Evolutionary conservation across 345 rosid species (phyloP).

Genomic region (Brassica nigra): DNA sequence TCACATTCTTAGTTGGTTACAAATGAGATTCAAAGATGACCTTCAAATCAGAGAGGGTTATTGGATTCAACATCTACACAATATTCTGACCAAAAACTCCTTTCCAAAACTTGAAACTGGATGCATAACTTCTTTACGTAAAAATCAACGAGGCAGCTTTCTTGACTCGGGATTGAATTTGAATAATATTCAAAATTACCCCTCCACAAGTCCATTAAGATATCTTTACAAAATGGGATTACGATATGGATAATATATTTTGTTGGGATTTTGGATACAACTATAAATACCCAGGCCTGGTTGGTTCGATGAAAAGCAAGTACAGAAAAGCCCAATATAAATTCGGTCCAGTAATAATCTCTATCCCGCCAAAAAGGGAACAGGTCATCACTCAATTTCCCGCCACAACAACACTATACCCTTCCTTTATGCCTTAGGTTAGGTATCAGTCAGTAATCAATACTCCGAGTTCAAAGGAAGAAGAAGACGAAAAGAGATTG

Average conservation of each 20-base stretch:
- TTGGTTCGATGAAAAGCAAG: neutral
- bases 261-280: neutral
- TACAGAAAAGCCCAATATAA: neutral
- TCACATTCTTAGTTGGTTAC: too few species aligned
- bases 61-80: too few species aligned
- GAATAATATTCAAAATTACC: neutral
- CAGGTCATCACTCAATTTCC: neutral
- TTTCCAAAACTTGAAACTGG: too few species aligned
- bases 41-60: too few species aligned
- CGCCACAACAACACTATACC: conserved; percentile 8
- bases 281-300: neutral
- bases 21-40: too few species aligned
- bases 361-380: conserved; percentile 38
- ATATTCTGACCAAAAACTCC: too few species aligned
- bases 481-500: neutral
- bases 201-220: neutral
- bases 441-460: neutral
- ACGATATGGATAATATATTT: neutral
- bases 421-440: neutral
- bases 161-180: neutral
- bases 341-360: neutral
- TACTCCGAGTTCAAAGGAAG: neutral
- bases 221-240: neutral
- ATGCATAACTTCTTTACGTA: neutral
- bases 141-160: too few species aligned